These are phyloP conservation scores for Suillus variegatus DNA, from an alignment of 768 basidiomycete species.

Conservation along the genomic window DNA sequence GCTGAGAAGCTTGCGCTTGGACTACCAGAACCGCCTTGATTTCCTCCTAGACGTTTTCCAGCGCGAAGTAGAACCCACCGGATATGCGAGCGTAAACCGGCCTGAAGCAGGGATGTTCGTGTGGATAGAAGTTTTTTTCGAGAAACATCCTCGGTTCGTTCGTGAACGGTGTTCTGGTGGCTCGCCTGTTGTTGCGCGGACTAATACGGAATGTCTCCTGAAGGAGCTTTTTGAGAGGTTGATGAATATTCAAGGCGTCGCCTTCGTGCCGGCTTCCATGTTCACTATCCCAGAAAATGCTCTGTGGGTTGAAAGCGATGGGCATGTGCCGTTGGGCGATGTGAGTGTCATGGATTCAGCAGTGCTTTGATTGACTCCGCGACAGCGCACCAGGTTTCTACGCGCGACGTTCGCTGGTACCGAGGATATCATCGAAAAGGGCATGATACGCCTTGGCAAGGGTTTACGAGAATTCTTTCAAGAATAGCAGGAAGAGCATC, in stretches of 20 bases:
- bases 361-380: constrained; percentile 1
- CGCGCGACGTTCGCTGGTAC: constrained; percentile 44
- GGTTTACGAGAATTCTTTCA: constrained; percentile 35
- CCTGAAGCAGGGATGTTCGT: constrained; percentile 48
- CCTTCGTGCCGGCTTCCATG: constrained; percentile 40
- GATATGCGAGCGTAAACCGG: constrained; percentile 27
- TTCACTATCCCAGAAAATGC: constrained; percentile 36
- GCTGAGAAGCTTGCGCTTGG: constrained; percentile 38
- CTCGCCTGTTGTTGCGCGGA: constrained; percentile 18
- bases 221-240: constrained; percentile 40
- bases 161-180: constrained; percentile 1
- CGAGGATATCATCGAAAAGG: constrained; percentile 40
- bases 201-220: constrained; percentile 39
- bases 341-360: constrained; percentile 27
- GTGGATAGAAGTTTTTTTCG: constrained; percentile 40
- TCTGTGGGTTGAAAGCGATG: constrained; percentile 19
- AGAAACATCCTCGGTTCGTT: constrained; percentile 37
- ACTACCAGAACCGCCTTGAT: constrained; percentile 45
- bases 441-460: constrained; percentile 35
- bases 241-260: constrained; percentile 32
- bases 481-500: constrained; percentile 3
- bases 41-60: constrained; percentile 37
- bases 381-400: constrained; percentile 33
- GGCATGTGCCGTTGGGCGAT: constrained; percentile 29
- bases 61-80: constrained; percentile 27